Base-by-base conservation (phyloP, 2,329 filamentous ascomycete genomes). In the Colletotrichum musae region DNA sequence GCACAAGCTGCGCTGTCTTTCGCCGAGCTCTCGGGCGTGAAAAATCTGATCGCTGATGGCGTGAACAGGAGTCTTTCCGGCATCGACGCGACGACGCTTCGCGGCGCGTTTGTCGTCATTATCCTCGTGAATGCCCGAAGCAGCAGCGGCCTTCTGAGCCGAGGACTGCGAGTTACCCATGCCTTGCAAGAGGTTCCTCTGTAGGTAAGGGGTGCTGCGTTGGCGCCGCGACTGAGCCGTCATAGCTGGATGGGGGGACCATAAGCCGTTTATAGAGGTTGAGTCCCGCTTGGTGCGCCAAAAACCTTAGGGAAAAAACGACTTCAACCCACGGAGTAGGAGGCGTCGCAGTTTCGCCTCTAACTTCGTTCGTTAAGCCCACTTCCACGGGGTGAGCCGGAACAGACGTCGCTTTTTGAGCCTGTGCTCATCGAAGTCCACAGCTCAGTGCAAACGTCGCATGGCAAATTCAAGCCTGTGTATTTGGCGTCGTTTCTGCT, bases 141-240 rank as follows among this genome's bases (percentile, higher is more conserved):
- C 68, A 58, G 74, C 77, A 66, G 75, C 76, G 67, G 76, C 72
- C 71, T 81, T 79, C 69, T 81, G 79, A 75, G 79, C 74, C 58
- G 79, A 79, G 45, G 82, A 82, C 15, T 80, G 72, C 67, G 82
- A 82, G 74, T 79, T 82, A 59, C 84, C 84, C 83, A 86, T 86
- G 68, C 76, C 75, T 74, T 85, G 82, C 73, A 79, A 79, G 70
- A 82, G 80, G 75, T 85, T 87, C 76, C 86, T 84, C 73, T 87
- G 85, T 69, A 88, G 83, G 77, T 86, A 89, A 70, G 87, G 86
- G 65, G 85, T 80, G 73, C 80, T 83, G 79, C 84, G 83, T 78
- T 82, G 81, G 75, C 80, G 84, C 71, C 81, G 80, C 75, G 78
- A 81, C 75, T 81, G 80, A 74, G 80, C 78, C 75, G 84, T 84